phyloP scores from a whole-genome alignment of 805 yeast species.

The Hanseniaspora thailandica region DNA sequence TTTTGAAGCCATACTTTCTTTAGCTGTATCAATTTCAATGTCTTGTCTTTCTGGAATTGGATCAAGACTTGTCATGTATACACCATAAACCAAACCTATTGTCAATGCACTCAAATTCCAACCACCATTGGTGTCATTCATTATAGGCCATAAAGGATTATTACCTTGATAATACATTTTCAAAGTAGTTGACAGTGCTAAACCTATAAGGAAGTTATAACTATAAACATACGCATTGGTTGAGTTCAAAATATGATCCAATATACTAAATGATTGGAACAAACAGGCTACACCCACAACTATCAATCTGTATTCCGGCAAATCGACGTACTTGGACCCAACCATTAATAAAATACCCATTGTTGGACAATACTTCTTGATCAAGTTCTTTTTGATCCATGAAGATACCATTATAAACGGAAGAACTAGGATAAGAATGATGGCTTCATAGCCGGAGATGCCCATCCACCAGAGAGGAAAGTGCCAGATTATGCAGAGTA shows the following conservation, averaged over 20 bases:
- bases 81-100: slow-evolving; percentile 48
- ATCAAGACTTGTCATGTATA: slow-evolving; percentile 42
- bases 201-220: slow-evolving; percentile 40
- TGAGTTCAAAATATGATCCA: slow-evolving; percentile 7
- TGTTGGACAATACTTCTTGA: slow-evolving; percentile 9
- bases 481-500: slow-evolving; percentile 85
- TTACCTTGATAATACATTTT: slow-evolving; percentile 71
- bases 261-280: slow-evolving; percentile 2
- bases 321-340: slow-evolving; percentile 57
- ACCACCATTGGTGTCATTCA: slow-evolving; percentile 80
- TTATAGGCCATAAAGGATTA: slow-evolving; percentile 93
- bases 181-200: slow-evolving; percentile 57
- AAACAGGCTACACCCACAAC: slow-evolving; percentile 57
- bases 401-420: slow-evolving; percentile 47
- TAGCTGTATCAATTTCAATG: neutral
- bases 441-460: slow-evolving; percentile 83
- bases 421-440: slow-evolving; percentile 44
- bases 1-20: neutral
- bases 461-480: slow-evolving; percentile 99
- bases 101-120: slow-evolving; percentile 58
- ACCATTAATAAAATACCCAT: slow-evolving; percentile 6
- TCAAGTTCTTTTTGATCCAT: slow-evolving; percentile 26
- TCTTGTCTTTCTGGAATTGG: slow-evolving; percentile 16
- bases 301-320: slow-evolving; percentile 61
- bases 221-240: slow-evolving; percentile 17